Conservation (phyloP, 306 rosid species). For the Medicago arabica region DNA sequence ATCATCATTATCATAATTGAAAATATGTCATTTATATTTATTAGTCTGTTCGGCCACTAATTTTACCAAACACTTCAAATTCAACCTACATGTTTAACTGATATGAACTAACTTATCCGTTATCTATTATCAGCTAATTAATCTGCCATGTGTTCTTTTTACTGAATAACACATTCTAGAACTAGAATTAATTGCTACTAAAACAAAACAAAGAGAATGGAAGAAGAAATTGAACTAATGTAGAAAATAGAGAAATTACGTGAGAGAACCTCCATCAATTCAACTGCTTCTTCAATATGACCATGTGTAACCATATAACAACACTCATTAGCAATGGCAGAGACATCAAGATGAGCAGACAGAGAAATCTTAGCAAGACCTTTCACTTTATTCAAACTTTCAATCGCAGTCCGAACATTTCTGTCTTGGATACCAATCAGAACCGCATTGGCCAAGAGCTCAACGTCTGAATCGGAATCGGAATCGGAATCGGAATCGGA, state of each 20-base stretch:
- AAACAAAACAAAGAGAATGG: too few relatives aligned
- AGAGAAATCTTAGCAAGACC: slow-evolving; percentile 53
- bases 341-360: slow-evolving; percentile 55
- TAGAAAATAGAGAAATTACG: slow-evolving; percentile 56
- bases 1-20: too few relatives aligned
- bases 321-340: slow-evolving; percentile 61
- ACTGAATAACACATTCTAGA: too few relatives aligned
- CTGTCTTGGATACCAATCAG: slow-evolving; percentile 52
- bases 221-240: background rate
- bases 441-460: slow-evolving; percentile 60
- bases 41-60: too few relatives aligned
- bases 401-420: slow-evolving; percentile 49
- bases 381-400: slow-evolving; percentile 53
- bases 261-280: slow-evolving; percentile 78
- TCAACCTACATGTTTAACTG: too few relatives aligned
- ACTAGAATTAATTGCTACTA: background rate
- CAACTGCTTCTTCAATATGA: slow-evolving; percentile 69
- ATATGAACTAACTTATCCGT: too few relatives aligned
- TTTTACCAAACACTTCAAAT: too few relatives aligned
- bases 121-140: too few relatives aligned
- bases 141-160: too few relatives aligned
- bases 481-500: slow-evolving; percentile 72
- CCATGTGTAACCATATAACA: slow-evolving; percentile 47
- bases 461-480: slow-evolving; percentile 55
- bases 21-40: too few relatives aligned